phyloP scores from a whole-genome alignment of 768 basidiomycete species.

The Podaxis sp. region DNA sequence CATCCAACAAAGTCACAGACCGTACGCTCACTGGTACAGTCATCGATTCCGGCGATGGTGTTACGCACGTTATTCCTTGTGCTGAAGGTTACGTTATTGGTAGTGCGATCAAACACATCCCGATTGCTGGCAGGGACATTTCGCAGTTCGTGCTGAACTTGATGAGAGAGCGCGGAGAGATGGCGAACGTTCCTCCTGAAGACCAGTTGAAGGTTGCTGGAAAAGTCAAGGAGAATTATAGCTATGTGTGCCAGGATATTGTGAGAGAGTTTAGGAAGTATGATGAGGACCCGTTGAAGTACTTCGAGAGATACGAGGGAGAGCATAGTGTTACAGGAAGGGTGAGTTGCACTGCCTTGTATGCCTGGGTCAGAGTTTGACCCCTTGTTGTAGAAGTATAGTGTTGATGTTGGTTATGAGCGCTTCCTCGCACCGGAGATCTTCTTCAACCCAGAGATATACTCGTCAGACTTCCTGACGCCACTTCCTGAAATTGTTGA shows the following conservation, averaged over 20 bases:
- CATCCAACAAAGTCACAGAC: slow-evolving; percentile 84
- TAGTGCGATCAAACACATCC: slow-evolving; percentile 97
- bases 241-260: slow-evolving; percentile 98
- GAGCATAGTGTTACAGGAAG: slow-evolving; percentile 91
- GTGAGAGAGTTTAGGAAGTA: slow-evolving; percentile 99
- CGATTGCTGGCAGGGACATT: slow-evolving; percentile 97
- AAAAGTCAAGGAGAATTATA: slow-evolving; percentile 97
- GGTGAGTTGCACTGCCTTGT: slow-evolving; percentile 41
- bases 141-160: slow-evolving; percentile 94
- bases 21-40: slow-evolving; percentile 95
- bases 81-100: slow-evolving; percentile 99
- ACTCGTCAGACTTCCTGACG: slow-evolving; percentile 95
- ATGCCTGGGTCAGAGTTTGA: background rate
- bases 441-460: slow-evolving; percentile 99
- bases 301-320: slow-evolving; percentile 91
- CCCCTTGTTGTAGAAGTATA: slow-evolving; percentile 70
- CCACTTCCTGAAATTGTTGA: slow-evolving; percentile 97
- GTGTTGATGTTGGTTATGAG: slow-evolving; percentile 94
- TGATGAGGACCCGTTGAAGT: slow-evolving; percentile 92
- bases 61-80: slow-evolving; percentile 95
- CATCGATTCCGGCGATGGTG: slow-evolving; percentile 98
- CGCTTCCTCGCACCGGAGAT: slow-evolving; percentile 99
- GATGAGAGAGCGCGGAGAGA: slow-evolving; percentile 94
- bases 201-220: slow-evolving; percentile 90
- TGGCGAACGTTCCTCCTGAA: slow-evolving; percentile 86